Conservation (phyloP, 371 early-diverging fungal species). For the Fennellomyces sp. region DNA sequence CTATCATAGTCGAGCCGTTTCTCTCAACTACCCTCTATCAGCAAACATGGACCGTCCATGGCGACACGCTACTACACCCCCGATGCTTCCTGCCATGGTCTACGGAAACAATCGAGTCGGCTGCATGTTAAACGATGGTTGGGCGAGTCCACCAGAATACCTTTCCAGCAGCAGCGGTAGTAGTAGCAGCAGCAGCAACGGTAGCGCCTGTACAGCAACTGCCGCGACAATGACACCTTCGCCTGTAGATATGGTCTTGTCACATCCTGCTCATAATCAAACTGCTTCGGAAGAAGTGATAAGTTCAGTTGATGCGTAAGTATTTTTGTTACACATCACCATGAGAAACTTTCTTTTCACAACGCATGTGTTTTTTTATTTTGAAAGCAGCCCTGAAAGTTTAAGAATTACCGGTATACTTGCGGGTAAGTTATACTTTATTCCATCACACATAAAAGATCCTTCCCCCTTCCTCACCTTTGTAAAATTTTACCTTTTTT, state of each 20-base stretch:
- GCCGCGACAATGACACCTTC: conserved; percentile 4
- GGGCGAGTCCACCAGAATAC: background rate
- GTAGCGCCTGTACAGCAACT: background rate
- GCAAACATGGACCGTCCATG: background rate
- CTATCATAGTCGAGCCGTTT: background rate
- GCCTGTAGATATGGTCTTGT: background rate
- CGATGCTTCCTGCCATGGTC: conserved; percentile 2
- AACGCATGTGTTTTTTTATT: background rate
- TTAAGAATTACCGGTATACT: conserved; percentile 3
- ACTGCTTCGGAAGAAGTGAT: no score
- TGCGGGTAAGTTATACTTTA: background rate
- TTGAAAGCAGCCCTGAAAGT: background rate
- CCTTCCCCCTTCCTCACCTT: background rate
- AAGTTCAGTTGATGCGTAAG: background rate
- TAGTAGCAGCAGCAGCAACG: background rate
- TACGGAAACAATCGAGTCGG: no score
- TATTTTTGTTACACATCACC: background rate
- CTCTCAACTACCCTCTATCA: background rate
- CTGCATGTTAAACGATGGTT: background rate
- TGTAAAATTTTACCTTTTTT: background rate
- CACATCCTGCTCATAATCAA: background rate
- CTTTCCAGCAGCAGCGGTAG: background rate
- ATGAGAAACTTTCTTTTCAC: background rate
- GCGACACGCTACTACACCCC: background rate
- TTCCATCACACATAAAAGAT: background rate